phyloP scores from a whole-genome alignment of 495 filamentous ascomycete species.

The Annulohypoxylon maeteangense region DNA sequence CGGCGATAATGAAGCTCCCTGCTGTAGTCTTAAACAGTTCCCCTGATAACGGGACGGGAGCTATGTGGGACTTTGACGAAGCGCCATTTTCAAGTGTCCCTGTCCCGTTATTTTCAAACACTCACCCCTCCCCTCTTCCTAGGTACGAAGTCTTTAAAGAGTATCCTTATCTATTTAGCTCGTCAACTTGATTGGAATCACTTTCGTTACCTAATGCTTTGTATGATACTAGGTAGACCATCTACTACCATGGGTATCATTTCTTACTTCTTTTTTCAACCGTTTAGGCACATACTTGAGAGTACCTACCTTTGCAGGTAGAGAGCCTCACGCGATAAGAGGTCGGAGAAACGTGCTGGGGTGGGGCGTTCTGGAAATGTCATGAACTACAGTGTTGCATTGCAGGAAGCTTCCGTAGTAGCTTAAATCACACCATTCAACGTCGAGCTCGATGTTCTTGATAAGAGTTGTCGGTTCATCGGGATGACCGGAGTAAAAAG shows the following conservation, averaged over 20 bases:
- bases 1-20: too few relatives aligned
- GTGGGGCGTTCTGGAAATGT: conserved; percentile 16
- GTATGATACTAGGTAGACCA: not conserved
- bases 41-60: not conserved
- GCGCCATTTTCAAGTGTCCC: not conserved
- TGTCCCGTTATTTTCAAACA: not conserved
- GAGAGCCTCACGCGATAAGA: conserved; percentile 38
- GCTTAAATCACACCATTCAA: conserved; percentile 35
- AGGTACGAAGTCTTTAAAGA: not conserved
- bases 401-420: conserved; percentile 26
- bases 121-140: not conserved
- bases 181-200: not conserved
- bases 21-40: not conserved
- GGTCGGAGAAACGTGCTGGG: conserved; percentile 2
- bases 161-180: conserved; percentile 9
- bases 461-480: conserved; percentile 22
- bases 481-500: conserved; percentile 16
- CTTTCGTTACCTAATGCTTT: conserved; percentile 13
- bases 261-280: conserved; percentile 17
- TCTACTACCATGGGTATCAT: not conserved
- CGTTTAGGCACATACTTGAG: conserved; percentile 26
- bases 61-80: not conserved
- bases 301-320: not conserved
- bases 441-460: conserved; percentile 10
- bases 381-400: conserved; percentile 29